Conservation (phyloP, 495 filamentous ascomycete species). For the Sabuloglossum arenarium region DNA sequence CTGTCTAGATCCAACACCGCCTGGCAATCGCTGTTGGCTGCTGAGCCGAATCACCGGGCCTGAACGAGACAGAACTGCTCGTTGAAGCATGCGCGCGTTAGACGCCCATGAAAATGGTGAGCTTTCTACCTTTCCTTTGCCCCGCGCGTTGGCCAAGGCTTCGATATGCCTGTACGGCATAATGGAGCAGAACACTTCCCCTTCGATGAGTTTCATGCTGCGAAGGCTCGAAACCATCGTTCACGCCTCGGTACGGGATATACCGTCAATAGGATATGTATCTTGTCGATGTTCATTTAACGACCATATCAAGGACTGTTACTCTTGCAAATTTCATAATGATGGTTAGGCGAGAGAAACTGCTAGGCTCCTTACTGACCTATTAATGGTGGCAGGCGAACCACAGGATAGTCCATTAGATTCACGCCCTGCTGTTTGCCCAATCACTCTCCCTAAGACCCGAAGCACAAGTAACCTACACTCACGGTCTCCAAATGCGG, state of each 20-base stretch:
- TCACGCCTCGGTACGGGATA: not conserved
- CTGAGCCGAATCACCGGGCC: not conserved
- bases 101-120: not conserved
- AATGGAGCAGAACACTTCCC: not conserved
- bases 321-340: not conserved
- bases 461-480: slow-evolving; percentile 40
- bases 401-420: not conserved
- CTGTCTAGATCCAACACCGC: not conserved
- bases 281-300: no score
- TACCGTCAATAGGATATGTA: not conserved
- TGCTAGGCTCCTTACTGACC: not conserved
- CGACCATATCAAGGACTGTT: not conserved
- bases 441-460: slow-evolving; percentile 38
- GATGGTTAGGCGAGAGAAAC: not conserved
- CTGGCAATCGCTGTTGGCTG: not conserved
- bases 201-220: not conserved
- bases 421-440: not conserved
- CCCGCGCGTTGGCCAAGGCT: not conserved
- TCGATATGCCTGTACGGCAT: not conserved
- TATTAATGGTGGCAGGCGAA: not conserved
- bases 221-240: not conserved
- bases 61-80: not conserved
- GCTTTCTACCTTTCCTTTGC: not conserved
- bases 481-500: slow-evolving; percentile 16
- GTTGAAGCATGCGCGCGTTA: not conserved